A percentile compares a stretch with the other conserved stretches of the same genome.
phyloP scores from a whole-genome alignment of 352 stramenopile species.

The Plasmopara viticola region DNA sequence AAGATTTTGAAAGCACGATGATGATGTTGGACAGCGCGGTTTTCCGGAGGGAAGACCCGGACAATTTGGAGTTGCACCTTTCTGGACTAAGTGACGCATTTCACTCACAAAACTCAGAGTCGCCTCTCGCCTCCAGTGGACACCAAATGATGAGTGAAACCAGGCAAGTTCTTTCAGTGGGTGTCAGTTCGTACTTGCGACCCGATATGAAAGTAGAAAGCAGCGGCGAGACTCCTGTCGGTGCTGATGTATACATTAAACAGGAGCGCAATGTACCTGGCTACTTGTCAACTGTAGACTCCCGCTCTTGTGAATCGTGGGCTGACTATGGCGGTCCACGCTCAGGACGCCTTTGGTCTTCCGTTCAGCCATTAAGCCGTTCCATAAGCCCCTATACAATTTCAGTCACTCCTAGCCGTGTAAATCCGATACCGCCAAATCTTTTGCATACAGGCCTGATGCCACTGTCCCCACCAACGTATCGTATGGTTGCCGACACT shows the following conservation, averaged over 20 bases:
- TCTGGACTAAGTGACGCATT: constrained; percentile 44
- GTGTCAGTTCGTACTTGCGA: not conserved
- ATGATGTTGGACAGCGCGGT: constrained; percentile 44
- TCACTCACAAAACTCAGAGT: constrained; percentile 22
- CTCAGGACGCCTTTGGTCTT: constrained; percentile 22
- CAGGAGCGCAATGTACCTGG: constrained; percentile 27
- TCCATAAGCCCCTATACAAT: constrained; percentile 14
- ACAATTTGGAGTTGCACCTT: constrained; percentile 42
- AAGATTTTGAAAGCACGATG: constrained; percentile 62
- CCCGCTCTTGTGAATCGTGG: constrained; percentile 54
- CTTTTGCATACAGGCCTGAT: constrained; percentile 19
- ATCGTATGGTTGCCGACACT: constrained; percentile 20
- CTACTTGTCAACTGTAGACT: constrained; percentile 53
- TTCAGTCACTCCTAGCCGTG: constrained; percentile 13
- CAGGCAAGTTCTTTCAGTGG: not conserved
- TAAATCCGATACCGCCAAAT: constrained; percentile 27
- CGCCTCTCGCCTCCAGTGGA: constrained; percentile 8
- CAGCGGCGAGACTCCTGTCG: constrained; percentile 18
- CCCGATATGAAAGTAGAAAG: constrained; percentile 2
- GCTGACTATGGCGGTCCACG: constrained; percentile 33
- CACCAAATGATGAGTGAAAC: constrained; percentile 2
- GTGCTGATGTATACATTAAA: constrained; percentile 31
- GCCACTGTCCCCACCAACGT: constrained; percentile 15
- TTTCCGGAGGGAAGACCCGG: constrained; percentile 28
- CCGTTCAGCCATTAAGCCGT: constrained; percentile 14